phyloP scores from a whole-genome alignment of 441 rosid species.

The Euphorbia corollata region DNA sequence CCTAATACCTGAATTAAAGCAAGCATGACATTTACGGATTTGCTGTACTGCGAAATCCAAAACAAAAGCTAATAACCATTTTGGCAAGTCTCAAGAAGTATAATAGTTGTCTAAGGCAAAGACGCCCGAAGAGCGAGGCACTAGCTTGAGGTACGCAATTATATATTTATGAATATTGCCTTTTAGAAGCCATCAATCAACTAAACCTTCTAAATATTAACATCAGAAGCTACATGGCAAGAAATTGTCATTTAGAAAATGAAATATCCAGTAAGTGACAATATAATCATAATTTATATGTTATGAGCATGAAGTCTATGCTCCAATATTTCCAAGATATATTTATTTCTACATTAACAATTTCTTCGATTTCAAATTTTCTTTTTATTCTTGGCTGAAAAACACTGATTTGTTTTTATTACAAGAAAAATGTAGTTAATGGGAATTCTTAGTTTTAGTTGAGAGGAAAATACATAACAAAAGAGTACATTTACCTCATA shows the following conservation, averaged over 20 bases:
- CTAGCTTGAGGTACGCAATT: too few species aligned
- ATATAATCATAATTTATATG: too few species aligned
- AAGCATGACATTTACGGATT: neutral
- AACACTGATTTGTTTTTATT: neutral
- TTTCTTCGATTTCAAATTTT: neutral
- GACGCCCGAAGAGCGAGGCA: too few species aligned
- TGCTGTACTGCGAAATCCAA: neutral
- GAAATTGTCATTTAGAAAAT: too few species aligned
- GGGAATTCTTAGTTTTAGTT: neutral
- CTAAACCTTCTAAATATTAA: too few species aligned
- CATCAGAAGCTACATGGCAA: too few species aligned
- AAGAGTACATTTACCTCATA: neutral
- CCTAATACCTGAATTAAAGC: neutral
- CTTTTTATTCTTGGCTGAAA: neutral
- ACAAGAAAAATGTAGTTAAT: neutral
- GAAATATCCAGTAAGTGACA: too few species aligned
- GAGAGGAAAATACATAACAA: neutral
- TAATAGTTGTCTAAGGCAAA: too few species aligned
- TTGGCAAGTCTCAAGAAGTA: slow-evolving; percentile 1
- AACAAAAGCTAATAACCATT: neutral
- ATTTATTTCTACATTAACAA: neutral
- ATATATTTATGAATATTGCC: too few species aligned
- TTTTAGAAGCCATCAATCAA: too few species aligned
- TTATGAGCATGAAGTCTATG: too few species aligned
- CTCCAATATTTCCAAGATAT: neutral